phyloP scores from a whole-genome alignment of 2,329 filamentous ascomycete species.

The Exserohilum turcica region DNA sequence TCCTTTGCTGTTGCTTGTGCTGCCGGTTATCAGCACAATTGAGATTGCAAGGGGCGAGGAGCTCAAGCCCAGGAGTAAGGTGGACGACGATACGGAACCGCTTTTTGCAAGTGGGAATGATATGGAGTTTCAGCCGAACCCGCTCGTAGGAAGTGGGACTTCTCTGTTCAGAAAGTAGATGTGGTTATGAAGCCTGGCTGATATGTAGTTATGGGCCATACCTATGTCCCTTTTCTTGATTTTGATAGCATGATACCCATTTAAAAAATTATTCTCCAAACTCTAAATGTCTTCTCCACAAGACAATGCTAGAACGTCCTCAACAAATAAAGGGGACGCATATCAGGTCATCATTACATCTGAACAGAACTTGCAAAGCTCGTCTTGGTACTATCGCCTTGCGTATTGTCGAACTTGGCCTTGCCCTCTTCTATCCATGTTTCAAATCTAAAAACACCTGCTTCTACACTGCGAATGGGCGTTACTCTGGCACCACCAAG shows the following conservation, averaged over 20 bases:
- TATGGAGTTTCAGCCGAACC: slow-evolving; percentile 57
- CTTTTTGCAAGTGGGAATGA: slow-evolving; percentile 42
- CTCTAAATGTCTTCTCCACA: too few relatives aligned
- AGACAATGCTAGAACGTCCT: too few relatives aligned
- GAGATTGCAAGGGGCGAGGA: slow-evolving; percentile 63
- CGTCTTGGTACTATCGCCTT: slow-evolving; percentile 14
- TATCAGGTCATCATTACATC: not conserved
- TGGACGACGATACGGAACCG: slow-evolving; percentile 49
- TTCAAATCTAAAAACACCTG: slow-evolving; percentile 69
- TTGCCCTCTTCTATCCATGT: slow-evolving; percentile 71
- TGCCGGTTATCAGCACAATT: slow-evolving; percentile 64
- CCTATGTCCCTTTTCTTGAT: too few relatives aligned
- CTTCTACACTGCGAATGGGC: slow-evolving; percentile 66
- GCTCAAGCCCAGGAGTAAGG: slow-evolving; percentile 49
- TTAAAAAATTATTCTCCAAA: too few relatives aligned
- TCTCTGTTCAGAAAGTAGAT: slow-evolving; percentile 29
- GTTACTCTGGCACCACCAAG: slow-evolving; percentile 61
- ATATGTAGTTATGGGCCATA: too few relatives aligned
- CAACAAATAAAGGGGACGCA: too few relatives aligned
- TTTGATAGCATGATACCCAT: too few relatives aligned
- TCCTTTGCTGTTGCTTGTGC: slow-evolving; percentile 62
- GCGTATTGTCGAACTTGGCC: slow-evolving; percentile 51
- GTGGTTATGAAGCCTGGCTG: too few relatives aligned
- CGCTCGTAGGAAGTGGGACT: slow-evolving; percentile 45
- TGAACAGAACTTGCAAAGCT: slow-evolving; percentile 28